A percentile compares a stretch with the other conserved stretches of the same genome.
Conservation (phyloP, 2,329 filamentous ascomycete species). For the Pseudogymnoascus sp. region DNA sequence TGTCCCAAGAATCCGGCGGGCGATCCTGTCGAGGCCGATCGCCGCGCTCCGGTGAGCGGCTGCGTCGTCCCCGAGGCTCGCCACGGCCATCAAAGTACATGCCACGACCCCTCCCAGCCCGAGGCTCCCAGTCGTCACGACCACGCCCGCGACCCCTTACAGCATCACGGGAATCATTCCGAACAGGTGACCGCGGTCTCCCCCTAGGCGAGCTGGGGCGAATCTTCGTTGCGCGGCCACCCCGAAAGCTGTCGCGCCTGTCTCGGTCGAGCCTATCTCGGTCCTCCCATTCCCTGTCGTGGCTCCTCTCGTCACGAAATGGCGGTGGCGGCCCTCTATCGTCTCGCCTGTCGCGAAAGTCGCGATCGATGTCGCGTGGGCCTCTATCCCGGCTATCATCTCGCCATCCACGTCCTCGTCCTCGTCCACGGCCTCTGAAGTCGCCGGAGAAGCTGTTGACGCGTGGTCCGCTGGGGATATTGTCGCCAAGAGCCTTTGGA, state of each 20-base stretch:
- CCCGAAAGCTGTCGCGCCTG: constrained; percentile 33
- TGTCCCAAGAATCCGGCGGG: constrained; percentile 4
- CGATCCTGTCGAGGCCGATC: not conserved
- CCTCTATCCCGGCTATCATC: constrained; percentile 59
- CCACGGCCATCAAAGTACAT: constrained; percentile 52
- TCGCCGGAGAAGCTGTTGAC: constrained; percentile 60
- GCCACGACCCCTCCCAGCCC: constrained; percentile 40
- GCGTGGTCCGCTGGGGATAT: constrained; percentile 54
- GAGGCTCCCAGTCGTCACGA: constrained; percentile 40
- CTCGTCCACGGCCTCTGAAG: constrained; percentile 50
- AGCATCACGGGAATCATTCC: constrained; percentile 55
- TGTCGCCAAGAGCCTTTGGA: constrained; percentile 64
- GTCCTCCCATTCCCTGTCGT: constrained; percentile 43
- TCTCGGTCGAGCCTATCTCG: constrained; percentile 45
- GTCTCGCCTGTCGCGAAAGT: constrained; percentile 49
- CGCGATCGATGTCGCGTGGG: constrained; percentile 30
- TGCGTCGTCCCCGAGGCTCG: constrained; percentile 19
- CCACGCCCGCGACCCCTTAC: constrained; percentile 46
- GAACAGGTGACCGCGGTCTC: constrained; percentile 55
- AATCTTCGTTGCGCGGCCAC: constrained; percentile 34
- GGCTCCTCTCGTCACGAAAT: constrained; percentile 51
- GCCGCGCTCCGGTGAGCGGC: constrained; percentile 24
- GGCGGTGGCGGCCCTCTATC: constrained; percentile 37
- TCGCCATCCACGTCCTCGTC: constrained; percentile 44
- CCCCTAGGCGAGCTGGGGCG: constrained; percentile 52